A percentile compares a stretch with the other conserved stretches of the same genome.
These are phyloP conservation scores for Caryopteris hybrid DNA, from an alignment of 305 asterid genomes.

Conservation along the genomic window DNA sequence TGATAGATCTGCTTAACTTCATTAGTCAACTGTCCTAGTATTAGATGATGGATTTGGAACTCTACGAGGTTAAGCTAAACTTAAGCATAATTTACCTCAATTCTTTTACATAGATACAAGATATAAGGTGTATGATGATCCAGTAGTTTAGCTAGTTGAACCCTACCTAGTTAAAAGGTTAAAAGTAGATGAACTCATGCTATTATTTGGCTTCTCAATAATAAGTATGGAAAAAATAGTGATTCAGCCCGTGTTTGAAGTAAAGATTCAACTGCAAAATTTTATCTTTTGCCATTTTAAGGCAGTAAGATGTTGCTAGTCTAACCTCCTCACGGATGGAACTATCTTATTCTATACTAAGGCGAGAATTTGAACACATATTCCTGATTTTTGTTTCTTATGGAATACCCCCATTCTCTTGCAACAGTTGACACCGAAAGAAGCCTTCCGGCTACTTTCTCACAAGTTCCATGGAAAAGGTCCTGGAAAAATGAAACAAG, in stretches of 20 bases:
- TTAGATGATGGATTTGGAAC: background rate
- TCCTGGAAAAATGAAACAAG: conserved; percentile 94
- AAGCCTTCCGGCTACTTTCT: conserved; percentile 80
- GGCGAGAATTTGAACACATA: background rate
- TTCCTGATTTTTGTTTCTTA: conserved; percentile 13
- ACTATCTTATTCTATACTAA: too few species aligned
- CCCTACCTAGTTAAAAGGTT: background rate
- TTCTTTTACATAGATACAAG: background rate
- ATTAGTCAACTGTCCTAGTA: background rate
- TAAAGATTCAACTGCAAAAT: background rate
- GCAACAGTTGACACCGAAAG: conserved; percentile 88
- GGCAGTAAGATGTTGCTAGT: background rate
- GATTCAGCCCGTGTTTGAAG: background rate
- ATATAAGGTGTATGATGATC: background rate
- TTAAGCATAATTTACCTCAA: background rate
- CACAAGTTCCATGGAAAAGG: conserved; percentile 97
- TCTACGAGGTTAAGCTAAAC: background rate
- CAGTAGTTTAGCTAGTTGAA: background rate
- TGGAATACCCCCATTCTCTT: conserved; percentile 4
- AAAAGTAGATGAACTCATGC: background rate
- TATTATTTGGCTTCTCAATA: background rate
- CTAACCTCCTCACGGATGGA: background rate
- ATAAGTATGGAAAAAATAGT: background rate
- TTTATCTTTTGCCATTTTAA: background rate
- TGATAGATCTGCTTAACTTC: background rate